Base-by-base conservation (phyloP, 768 basidiomycete genomes). In the Leccinum arenicola region DNA sequence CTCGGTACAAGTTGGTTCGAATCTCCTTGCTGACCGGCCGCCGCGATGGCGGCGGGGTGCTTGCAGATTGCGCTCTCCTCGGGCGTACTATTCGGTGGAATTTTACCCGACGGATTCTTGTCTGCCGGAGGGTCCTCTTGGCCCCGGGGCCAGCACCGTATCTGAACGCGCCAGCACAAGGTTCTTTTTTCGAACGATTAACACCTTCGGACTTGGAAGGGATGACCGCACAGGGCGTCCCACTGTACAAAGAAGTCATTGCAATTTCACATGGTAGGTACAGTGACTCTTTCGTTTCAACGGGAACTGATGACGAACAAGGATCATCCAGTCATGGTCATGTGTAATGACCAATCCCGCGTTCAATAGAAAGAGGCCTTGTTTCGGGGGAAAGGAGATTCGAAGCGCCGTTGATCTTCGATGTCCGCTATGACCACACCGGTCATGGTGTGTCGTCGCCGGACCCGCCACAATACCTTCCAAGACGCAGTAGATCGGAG, bases 391-490 rank as follows among this genome's bases (percentile, higher is more conserved):
- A 43, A 50, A 59, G 53, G 60, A 43, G 35, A 52, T 51, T 52
- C 33, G 21, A 56, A 52, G 58, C 40, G 25, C 61, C 66, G 56
- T 70, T 68, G 51, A 70, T 68, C 58, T 58, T 54, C 23, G 45
- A 57, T 56, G 58, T 56, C 68, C 69, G 69, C 69, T 64, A 59
- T 29, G 2, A 64, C 60, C 43, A 61, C 54, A 56, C 68, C 69
- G 69, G 69, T 57, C 67, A 49, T 66, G 49, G 33, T 57, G 43
- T 58, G 43, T 58, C 55, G 49, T 66, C 45, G 57, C 62, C 62
- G 66, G 68, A 69, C 66, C 66, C 64, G 69, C 69, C 68, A 70
- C 68, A 58, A 70, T 15, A 25, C 23, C 64, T 66, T 66, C 64
- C 57, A n/a, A 61, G 64, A 68, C 57, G 58, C 63, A 66, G 54